Evolutionary conservation across 495 filamentous ascomycete species (phyloP).

Genomic region (Xylaria telfairii): DNA sequence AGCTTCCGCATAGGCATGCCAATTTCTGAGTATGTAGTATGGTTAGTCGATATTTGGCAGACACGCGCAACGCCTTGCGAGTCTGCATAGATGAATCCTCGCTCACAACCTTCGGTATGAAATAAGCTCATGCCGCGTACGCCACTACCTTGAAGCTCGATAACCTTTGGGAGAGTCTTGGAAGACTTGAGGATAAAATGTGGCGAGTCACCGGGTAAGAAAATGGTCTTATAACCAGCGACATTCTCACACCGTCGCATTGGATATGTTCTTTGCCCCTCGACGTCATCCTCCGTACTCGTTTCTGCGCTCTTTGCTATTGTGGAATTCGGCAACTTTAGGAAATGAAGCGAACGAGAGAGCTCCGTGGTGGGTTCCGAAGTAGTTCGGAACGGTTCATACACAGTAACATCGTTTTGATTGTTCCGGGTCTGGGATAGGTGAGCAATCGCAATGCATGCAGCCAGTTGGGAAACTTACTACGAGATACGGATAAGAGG

Average conservation of each 20-base stretch:
- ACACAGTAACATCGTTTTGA: constrained; percentile 84
- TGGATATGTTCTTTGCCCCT: constrained; percentile 53
- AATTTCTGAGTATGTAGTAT: constrained; percentile 69
- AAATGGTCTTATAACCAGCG: constrained; percentile 76
- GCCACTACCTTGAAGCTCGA: constrained; percentile 68
- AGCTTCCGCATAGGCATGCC: constrained; percentile 74
- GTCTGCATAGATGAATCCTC: constrained; percentile 83
- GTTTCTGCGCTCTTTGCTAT: constrained; percentile 59
- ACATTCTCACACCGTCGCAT: constrained; percentile 70
- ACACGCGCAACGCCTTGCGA: constrained; percentile 66
- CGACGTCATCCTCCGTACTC: constrained; percentile 42
- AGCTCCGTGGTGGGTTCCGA: constrained; percentile 40
- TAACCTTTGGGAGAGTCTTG: constrained; percentile 72
- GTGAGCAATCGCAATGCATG: neutral
- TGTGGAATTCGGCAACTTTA: constrained; percentile 71
- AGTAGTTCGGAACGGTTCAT: constrained; percentile 72
- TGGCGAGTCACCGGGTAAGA: constrained; percentile 77
- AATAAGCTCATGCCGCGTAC: constrained; percentile 74
- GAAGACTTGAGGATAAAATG: constrained; percentile 81
- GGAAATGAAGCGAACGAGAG: constrained; percentile 66
- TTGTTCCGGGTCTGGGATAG: constrained; percentile 70
- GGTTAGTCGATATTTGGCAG: constrained; percentile 66
- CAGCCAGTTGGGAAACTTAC: constrained; percentile 51
- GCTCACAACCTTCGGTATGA: constrained; percentile 73
- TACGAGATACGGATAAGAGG: constrained; percentile 78